Evolutionary conservation across 75 land plant species (phyloP).

Genomic region (Sequoiadendron giganteum): DNA sequence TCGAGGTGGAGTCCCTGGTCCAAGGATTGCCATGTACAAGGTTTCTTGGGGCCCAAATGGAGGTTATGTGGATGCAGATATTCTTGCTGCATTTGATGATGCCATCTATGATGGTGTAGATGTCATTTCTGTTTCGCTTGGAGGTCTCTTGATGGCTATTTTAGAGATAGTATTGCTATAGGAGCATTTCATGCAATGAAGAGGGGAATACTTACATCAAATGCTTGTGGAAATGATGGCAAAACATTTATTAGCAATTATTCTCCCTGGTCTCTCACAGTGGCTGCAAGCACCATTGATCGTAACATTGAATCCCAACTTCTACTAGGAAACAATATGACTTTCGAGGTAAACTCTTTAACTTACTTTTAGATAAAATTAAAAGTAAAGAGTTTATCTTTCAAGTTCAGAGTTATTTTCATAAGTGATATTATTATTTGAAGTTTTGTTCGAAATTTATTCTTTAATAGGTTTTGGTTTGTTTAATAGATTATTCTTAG

Average conservation of each 20-base stretch:
- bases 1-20: too few relatives aligned
- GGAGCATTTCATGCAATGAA: background rate
- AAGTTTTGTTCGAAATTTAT: background rate
- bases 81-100: too few relatives aligned
- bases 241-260: slow-evolving; percentile 17
- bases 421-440: too few relatives aligned
- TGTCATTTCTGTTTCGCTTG: too few relatives aligned
- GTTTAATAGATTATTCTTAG: too few relatives aligned
- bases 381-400: too few relatives aligned
- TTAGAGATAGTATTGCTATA: slow-evolving; percentile 70
- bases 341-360: slow-evolving; percentile 4
- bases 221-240: slow-evolving; percentile 46
- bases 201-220: slow-evolving; percentile 27
- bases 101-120: too few relatives aligned
- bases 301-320: slow-evolving; percentile 12
- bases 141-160: slow-evolving; percentile 43
- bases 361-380: too few relatives aligned
- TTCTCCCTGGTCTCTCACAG: slow-evolving; percentile 54
- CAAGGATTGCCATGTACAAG: slow-evolving; percentile 21
- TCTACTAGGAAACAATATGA: slow-evolving; percentile 8
- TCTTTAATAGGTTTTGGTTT: too few relatives aligned
- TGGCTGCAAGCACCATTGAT: slow-evolving; percentile 49
- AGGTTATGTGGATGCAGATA: too few relatives aligned
- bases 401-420: too few relatives aligned
- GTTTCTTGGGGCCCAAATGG: slow-evolving; percentile 46